Base-by-base conservation (phyloP, 495 filamentous ascomycete species). In the Lophium mytilinum region DNA sequence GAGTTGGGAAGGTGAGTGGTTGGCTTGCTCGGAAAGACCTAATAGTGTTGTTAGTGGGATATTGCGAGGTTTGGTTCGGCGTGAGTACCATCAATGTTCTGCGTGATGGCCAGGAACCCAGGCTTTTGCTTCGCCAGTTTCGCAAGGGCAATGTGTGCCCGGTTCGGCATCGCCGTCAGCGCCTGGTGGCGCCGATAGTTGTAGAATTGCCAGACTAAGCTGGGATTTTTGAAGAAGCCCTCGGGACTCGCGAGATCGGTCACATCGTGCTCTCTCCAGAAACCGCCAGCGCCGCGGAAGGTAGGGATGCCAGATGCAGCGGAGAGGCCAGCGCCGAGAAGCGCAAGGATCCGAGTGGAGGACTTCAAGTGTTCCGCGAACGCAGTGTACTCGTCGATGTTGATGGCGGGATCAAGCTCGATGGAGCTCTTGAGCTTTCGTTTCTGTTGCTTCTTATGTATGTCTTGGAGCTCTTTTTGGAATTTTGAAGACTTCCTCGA, bases 131-230 rank as follows among this genome's bases (percentile, higher is more conserved):
- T 74, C 3, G 85, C 77, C 4, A 91, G 71, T 60, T 84, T 80
- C 0, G 86, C 87, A 17, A 94, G 72, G 11, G 88, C 88, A 62
- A 78, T 80, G 64, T 93, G 89, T 10, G 81, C 89, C 17, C 69
- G 66, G 68, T 92, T 95, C 8, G 88, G 89, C 39, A 80, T 65
- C 4, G 76, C 88, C 46, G 80, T 70, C 36, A 92, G 71, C 0
- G 88, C 85, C 82, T 87, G 85, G 65, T 91, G 88, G 55, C 89
- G 73, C 14, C 88, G 73, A 69, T 90, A 85, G 47, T 74, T 81
- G 69, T 94, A 94, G 60, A 95, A 93, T 58, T 89, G 80, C 89
- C 89, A 94, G 4, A 92, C 88, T 35, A 93, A 71, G 4, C 80
- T 85, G 7, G 82, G 80, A 52, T 81, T 66, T 2, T 49, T 59